A percentile compares a stretch with the other conserved stretches of the same genome.
phyloP scores from a whole-genome alignment of 139 green algal genomes.

The Chlorella sp. region DNA sequence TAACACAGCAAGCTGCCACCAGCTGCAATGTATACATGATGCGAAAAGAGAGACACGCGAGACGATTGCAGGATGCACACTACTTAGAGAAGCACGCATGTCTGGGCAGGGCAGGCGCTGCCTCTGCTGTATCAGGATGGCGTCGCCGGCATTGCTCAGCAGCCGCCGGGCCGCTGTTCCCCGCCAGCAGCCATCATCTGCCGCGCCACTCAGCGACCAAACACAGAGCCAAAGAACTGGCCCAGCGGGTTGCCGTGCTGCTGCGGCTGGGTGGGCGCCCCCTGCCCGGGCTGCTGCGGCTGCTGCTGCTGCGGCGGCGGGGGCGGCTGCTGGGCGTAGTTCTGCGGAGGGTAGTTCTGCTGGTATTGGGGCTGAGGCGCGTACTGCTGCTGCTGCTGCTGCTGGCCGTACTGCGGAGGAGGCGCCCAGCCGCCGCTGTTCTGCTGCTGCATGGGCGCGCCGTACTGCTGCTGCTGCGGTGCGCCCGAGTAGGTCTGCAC shows the following conservation, averaged over 20 bases:
- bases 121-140: no score
- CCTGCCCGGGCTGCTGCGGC: slow-evolving; percentile 7
- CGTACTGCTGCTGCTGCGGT: background rate
- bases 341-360: slow-evolving; percentile 3
- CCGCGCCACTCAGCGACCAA: background rate
- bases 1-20: no score
- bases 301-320: background rate
- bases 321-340: background rate
- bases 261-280: slow-evolving; percentile 7
- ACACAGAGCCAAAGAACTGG: slow-evolving; percentile 13
- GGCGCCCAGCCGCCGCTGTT: background rate
- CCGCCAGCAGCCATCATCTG: background rate
- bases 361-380: slow-evolving; percentile 6
- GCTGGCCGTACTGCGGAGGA: background rate
- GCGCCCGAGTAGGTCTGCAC: background rate
- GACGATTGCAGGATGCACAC: no score
- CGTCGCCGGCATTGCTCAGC: no score
- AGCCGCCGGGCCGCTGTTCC: no score
- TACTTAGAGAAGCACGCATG: no score
- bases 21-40: no score
- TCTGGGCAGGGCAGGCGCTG: no score
- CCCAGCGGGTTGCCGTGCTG: slow-evolving; percentile 21
- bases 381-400: background rate
- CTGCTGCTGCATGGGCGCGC: background rate
- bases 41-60: no score